These are phyloP conservation scores for Penicillium aurantiogriseum DNA, from an alignment of 2,329 filamentous ascomycete genomes.

Conservation along the genomic window DNA sequence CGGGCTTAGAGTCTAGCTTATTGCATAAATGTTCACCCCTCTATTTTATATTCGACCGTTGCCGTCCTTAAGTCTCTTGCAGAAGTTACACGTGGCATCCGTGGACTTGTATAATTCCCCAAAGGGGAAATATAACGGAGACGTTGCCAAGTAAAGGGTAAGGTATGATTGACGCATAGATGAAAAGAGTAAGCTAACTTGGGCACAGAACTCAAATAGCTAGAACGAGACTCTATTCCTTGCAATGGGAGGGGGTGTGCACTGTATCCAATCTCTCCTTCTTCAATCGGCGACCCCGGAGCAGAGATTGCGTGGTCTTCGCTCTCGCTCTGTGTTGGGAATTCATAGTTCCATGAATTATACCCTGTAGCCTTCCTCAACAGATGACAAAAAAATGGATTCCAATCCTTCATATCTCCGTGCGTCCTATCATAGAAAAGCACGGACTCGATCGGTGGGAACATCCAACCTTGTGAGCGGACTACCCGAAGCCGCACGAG, in stretches of 20 bases:
- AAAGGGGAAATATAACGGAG: neutral
- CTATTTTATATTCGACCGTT: neutral
- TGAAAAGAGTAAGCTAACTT: neutral
- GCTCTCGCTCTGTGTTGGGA: neutral
- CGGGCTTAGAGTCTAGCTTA: neutral
- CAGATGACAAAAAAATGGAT: neutral
- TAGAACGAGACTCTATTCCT: neutral
- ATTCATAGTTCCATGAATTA: neutral
- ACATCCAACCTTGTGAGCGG: neutral
- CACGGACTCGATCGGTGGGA: constrained; percentile 4
- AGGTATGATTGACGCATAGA: neutral
- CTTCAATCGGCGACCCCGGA: constrained; percentile 4
- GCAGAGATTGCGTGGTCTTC: constrained; percentile 15
- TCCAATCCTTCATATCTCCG: neutral
- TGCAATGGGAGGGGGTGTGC: neutral
- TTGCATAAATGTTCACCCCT: neutral
- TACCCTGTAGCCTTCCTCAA: neutral
- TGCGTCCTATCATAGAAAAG: neutral
- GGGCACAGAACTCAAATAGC: neutral
- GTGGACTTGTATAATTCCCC: neutral
- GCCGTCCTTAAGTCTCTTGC: neutral
- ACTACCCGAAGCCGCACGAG: neutral
- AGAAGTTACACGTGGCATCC: neutral
- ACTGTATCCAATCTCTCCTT: constrained; percentile 11
- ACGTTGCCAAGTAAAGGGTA: neutral